A percentile compares a stretch with the other conserved stretches of the same genome.
Evolutionary conservation across 2,329 filamentous ascomycete genomes (phyloP).

Genomic region (Aspergillus amoenus): DNA sequence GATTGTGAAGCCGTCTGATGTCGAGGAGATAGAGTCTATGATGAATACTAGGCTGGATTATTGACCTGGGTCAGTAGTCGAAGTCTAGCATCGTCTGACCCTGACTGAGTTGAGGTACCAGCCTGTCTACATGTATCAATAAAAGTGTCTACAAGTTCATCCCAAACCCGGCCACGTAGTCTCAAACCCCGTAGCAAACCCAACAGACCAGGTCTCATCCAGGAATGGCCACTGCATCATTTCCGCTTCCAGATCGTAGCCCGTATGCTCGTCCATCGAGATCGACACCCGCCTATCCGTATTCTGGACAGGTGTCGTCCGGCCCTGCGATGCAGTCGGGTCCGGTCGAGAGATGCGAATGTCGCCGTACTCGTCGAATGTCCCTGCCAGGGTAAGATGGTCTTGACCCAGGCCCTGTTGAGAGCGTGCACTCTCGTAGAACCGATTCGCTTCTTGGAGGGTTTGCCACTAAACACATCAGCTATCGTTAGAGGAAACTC

Average conservation of each 20-base stretch:
- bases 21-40: neutral
- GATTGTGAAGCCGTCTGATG: neutral
- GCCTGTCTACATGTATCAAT: too few species aligned
- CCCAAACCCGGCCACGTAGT: slow-evolving; percentile 27
- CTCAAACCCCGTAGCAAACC: slow-evolving; percentile 34
- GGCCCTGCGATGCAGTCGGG: slow-evolving; percentile 1
- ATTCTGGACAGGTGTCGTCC: neutral
- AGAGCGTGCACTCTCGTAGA: slow-evolving; percentile 34
- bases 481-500: too few species aligned
- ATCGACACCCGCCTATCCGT: slow-evolving; percentile 5
- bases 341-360: slow-evolving; percentile 33
- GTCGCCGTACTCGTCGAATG: slow-evolving; percentile 39
- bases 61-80: neutral
- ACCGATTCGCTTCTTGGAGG: slow-evolving; percentile 36
- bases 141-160: neutral
- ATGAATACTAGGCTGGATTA: neutral
- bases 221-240: slow-evolving; percentile 41
- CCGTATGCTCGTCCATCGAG: slow-evolving; percentile 9
- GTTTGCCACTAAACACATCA: slow-evolving; percentile 29
- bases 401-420: slow-evolving; percentile 23
- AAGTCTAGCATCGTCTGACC: neutral
- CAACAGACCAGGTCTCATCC: slow-evolving; percentile 36
- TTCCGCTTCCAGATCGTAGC: slow-evolving; percentile 33
- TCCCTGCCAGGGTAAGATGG: slow-evolving; percentile 33
- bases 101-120: too few species aligned